These are phyloP conservation scores for Pouteria campechiana DNA, from an alignment of 179 eudicot genomes.

Conservation along the genomic window DNA sequence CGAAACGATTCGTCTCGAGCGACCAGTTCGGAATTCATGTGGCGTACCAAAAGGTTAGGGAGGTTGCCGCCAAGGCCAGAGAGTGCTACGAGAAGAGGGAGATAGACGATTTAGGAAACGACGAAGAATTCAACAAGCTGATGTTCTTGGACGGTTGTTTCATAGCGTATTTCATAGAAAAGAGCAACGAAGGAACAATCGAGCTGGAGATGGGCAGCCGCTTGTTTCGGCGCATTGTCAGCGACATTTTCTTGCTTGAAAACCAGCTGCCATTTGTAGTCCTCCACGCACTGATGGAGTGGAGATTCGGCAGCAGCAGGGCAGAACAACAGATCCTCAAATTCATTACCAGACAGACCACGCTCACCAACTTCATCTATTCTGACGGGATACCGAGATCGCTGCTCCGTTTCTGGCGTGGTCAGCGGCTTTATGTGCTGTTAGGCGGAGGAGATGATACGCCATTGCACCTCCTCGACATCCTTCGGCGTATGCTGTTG, in stretches of 20 bases:
- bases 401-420: background rate
- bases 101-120: too few species aligned
- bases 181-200: background rate
- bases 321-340: background rate
- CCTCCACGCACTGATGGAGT: background rate
- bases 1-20: too few species aligned
- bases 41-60: too few species aligned
- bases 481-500: background rate
- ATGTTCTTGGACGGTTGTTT: background rate
- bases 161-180: background rate
- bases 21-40: too few species aligned
- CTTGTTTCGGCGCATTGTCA: background rate
- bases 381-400: background rate
- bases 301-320: too few species aligned
- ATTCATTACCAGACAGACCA: background rate
- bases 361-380: too few species aligned
- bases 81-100: too few species aligned
- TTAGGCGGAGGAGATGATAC: background rate
- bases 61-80: too few species aligned
- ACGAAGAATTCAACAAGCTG: background rate
- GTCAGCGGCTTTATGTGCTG: too few species aligned
- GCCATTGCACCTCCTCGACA: background rate
- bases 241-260: slow-evolving; percentile 1
- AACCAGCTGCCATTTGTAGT: background rate
- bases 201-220: background rate